phyloP scores from a whole-genome alignment of 371 early-diverging fungal species.

The Mortierella sp. region DNA sequence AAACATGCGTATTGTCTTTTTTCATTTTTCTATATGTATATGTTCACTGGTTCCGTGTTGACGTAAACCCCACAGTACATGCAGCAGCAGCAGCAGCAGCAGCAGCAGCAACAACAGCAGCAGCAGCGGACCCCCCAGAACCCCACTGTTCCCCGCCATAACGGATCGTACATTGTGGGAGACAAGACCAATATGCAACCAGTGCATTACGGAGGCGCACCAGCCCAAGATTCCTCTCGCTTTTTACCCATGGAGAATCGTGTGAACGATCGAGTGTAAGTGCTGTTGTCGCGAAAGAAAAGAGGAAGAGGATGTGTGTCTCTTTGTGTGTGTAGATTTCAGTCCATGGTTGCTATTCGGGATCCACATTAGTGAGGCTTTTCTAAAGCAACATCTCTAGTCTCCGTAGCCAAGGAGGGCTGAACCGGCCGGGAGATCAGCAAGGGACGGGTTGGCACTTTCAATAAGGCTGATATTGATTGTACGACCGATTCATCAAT shows the following conservation, averaged over 20 bases:
- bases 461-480: background rate
- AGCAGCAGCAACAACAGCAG: conserved; percentile 24
- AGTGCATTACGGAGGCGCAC: background rate
- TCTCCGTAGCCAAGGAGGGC: conserved; percentile 18
- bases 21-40: background rate
- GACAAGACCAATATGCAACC: background rate
- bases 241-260: background rate
- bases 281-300: background rate
- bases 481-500: background rate
- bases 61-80: conserved; percentile 9
- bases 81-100: conserved; percentile 24
- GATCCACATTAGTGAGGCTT: background rate
- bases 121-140: conserved; percentile 20
- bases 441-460: conserved; percentile 2
- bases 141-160: conserved; percentile 8
- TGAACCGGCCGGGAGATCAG: background rate
- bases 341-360: background rate
- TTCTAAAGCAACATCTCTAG: conserved; percentile 18
- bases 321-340: background rate
- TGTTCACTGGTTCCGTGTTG: background rate
- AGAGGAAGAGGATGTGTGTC: background rate
- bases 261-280: conserved; percentile 8
- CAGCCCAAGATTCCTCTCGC: background rate
- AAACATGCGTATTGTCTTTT: conserved; percentile 14
- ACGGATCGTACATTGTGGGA: conserved; percentile 11